Base-by-base conservation (phyloP, 2,329 filamentous ascomycete species). In the Knufia fluminis region DNA sequence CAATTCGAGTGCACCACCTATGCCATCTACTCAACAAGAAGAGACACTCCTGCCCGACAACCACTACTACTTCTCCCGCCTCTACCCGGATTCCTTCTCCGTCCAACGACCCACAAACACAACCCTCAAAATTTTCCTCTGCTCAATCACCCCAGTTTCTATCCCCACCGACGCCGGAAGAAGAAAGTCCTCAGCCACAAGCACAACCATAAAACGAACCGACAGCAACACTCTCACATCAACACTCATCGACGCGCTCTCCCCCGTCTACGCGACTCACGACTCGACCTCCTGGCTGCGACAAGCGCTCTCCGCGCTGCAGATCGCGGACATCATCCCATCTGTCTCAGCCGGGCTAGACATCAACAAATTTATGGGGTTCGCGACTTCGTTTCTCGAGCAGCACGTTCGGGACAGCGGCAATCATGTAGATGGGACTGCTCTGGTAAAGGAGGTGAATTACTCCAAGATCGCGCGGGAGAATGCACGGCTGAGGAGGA, bases 41-140 rank as follows among this genome's bases (percentile, higher is more conserved):
- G 22, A 19, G n/a, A 41, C 19, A 9, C 38, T n/a, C 6, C 7
- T 8, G 3, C 16, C 22, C 38, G n/a, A 22, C 33, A 36, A 17
- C 33, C 38, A 41, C 38, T 41, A 22, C 38, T 41, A 41, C 22
- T 41, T 41, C 38, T 41, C 38, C 19, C 4, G 38, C 7, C 38
- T 41, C 17, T 6, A 41, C 19, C 38, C 38, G 10, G 19, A 22
- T n/a, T 41, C n/a, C 19, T 22, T 12, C 19, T 41, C 38, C 17
- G 19, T 12, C 8, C 16, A 41, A 17, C 7, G 38, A 8, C 38
- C 38, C 6, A 6, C 9, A 22, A 24, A 41, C 38, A 22, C n/a
- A 3, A 41, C n/a, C 6, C 38, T 41, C 19, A 22, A 17, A 10
- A 41, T 41, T 4, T 22, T 24, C 38, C 19, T 41, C 38, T 41